Base-by-base conservation (phyloP, 2,329 filamentous ascomycete genomes). In the Hymenoscyphus occultus region DNA sequence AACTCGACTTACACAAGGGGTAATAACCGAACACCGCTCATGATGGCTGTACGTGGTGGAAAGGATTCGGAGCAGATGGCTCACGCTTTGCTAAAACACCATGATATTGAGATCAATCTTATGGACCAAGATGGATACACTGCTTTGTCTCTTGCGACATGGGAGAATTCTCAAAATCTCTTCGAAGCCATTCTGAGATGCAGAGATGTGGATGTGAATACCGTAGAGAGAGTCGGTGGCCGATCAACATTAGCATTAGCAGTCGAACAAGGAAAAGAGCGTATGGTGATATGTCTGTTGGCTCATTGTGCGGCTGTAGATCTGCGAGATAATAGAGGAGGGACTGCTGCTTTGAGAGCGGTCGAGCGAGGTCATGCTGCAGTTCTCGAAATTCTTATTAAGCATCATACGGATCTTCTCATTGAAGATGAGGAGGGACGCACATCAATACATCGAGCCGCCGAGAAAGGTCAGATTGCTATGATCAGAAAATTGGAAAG, bases 161-260 rank as follows among this genome's bases (percentile, higher is more conserved):
- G 3, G 6, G 10, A 58, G 12, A 62, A 57, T 7, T 39, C 60
- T 39, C 14, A 39, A 39, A 40, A 64, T 16, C 56, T 68, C 6
- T 64, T 68, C 13, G n/a, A 61, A 9, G 40, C 42, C 9, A 39
- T 69, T 39, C 40, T 69, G 13, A 13, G 56, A 1, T n/a, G 48
- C 16, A 40, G 31, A 19, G 14, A 39, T 42, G 32, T 66, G 12
- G 62, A 63, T 39, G 16, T 67, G 1, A 60, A 69, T 51, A 5
- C 63, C 6, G 9, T 13, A 22, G 68, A 68, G 14, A 54, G 45
- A 7, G 48, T 22, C 9, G 62, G 40, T 7, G 56, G 56, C 1
- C 66, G 66, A 10, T 62, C 68, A 5, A 64, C 68, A 39, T 54
- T 69, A 22, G 60, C 63, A 10, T 14, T 60, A 1, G 68, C 68